phyloP scores from a whole-genome alignment of 2,329 filamentous ascomycete species.

The Cercospora sp. region DNA sequence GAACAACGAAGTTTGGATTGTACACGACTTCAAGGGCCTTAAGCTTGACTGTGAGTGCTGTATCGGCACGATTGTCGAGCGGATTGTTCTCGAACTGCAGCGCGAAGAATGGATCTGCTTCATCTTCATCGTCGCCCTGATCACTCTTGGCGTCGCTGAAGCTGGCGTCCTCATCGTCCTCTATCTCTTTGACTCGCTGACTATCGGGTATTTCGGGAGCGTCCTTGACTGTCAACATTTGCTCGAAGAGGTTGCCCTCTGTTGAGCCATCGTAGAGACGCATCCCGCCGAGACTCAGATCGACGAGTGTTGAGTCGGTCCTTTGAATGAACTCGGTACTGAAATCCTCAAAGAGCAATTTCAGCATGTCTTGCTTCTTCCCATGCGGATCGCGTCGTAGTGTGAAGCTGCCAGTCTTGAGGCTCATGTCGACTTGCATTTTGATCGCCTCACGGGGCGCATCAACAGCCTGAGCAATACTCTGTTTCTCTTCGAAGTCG shows the following conservation, averaged over 20 bases:
- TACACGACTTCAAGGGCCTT: conserved; percentile 97
- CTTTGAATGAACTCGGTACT: conserved; percentile 85
- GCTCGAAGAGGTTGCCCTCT: conserved; percentile 82
- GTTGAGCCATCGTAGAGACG: conserved; percentile 96
- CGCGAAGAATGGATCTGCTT: conserved; percentile 81
- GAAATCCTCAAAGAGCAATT: conserved; percentile 92
- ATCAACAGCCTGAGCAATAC: conserved; percentile 82
- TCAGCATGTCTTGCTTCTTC: conserved; percentile 77
- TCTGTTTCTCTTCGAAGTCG: conserved; percentile 96
- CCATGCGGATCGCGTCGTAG: conserved; percentile 81
- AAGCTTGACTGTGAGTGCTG: conserved; percentile 83
- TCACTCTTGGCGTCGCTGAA: conserved; percentile 45
- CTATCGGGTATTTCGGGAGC: conserved; percentile 61
- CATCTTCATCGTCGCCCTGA: conserved; percentile 48
- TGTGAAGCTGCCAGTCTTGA: conserved; percentile 96
- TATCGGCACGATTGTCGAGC: conserved; percentile 86
- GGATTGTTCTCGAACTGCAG: conserved; percentile 94
- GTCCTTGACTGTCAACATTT: conserved; percentile 95
- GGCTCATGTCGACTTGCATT: conserved; percentile 84
- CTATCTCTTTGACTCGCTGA: conserved; percentile 50
- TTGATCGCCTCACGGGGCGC: conserved; percentile 89
- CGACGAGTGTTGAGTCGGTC: conserved; percentile 84
- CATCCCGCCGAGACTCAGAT: conserved; percentile 87
- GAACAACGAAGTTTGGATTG: conserved; percentile 90
- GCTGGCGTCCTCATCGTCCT: conserved; percentile 49